A percentile compares a stretch with the other conserved stretches of the same genome.
Evolutionary conservation across 1,284 basidiomycete species (phyloP).

Genomic region (Trichosporon asahii): DNA sequence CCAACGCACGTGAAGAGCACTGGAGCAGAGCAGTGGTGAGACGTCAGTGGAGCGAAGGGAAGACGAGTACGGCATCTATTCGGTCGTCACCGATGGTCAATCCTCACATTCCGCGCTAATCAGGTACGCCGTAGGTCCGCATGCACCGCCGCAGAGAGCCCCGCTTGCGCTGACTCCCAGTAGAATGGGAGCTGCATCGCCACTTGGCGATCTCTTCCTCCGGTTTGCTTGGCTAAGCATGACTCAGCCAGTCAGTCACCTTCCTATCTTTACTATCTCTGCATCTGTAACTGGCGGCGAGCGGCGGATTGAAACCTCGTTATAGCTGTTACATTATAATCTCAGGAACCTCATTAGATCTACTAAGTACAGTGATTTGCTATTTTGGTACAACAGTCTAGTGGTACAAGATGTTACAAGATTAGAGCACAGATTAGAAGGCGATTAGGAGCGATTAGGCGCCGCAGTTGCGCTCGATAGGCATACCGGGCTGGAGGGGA

Average conservation of each 20-base stretch:
- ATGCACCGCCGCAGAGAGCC: background rate
- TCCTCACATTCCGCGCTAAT: slow-evolving; percentile 5
- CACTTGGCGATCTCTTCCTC: background rate
- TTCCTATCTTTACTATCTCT: background rate
- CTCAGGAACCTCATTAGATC: background rate
- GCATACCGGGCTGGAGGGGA: background rate
- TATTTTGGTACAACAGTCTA: background rate
- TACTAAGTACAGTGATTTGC: background rate
- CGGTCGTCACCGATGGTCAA: background rate
- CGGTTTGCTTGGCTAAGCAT: background rate
- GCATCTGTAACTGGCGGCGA: too few relatives aligned
- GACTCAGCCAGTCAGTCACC: background rate
- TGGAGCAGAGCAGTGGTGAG: background rate
- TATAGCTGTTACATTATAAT: background rate
- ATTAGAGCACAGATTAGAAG: background rate
- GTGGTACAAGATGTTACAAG: background rate
- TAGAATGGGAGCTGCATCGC: background rate
- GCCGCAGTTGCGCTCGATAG: background rate
- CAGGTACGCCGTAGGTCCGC: background rate
- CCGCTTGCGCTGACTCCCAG: background rate
- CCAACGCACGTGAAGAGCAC: background rate
- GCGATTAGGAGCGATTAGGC: background rate
- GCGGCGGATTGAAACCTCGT: too few relatives aligned
- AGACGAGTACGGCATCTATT: background rate
- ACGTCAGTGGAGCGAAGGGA: background rate